Evolutionary conservation across 768 basidiomycete species (phyloP), one percentile per base, ranked within the genome.

Genomic region (Boletus vinaceobasis): DNA sequence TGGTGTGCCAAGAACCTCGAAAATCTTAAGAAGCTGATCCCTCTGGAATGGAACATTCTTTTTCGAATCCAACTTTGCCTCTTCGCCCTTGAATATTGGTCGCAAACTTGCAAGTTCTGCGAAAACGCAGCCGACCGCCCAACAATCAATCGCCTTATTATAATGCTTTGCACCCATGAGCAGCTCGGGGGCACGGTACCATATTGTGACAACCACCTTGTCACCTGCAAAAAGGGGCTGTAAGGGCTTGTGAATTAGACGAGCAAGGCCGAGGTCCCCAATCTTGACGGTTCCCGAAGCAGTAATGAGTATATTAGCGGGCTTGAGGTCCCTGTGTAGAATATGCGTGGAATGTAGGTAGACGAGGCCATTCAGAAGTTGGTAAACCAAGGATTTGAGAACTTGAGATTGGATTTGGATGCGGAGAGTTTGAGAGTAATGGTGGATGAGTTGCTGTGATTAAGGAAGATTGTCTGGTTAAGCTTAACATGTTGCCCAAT

Each of bases 11-110:
- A 97, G 71, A 0, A 98, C 87, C 63, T 99, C 97, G 54, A 98
- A 88, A n/a, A 99, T 97, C 73, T 93, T 95, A 27, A 90, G 73
- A 55, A 98, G 79, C 64, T 99, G 97, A 70, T 98, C 97, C 52
- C 87, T 80, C 69, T 99, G 97, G 69, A 98, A 99, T 0, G 97
- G 97, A 0, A 98, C 87, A 55, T 92, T 93, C 78, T 98, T 98
- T 78, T 98, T 96, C 29, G 87, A 85, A 67, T 98, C 97, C 40
- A 98, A 71, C 71, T 99, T 98, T 1, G 97, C 97, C 73, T 98
- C 97, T 70, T 99, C 97, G 11, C 96, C 97, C 69, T 99, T 99
- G 79, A 98, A 98, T 60, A 99, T 98, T 1, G 97, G 97, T 23
- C 96, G 76, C 43, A 98, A 73, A 57, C 92, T 93, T 2, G 97